Base-by-base conservation (phyloP, 2,329 filamentous ascomycete genomes). In the Zelopaecilomyces penicillatus region DNA sequence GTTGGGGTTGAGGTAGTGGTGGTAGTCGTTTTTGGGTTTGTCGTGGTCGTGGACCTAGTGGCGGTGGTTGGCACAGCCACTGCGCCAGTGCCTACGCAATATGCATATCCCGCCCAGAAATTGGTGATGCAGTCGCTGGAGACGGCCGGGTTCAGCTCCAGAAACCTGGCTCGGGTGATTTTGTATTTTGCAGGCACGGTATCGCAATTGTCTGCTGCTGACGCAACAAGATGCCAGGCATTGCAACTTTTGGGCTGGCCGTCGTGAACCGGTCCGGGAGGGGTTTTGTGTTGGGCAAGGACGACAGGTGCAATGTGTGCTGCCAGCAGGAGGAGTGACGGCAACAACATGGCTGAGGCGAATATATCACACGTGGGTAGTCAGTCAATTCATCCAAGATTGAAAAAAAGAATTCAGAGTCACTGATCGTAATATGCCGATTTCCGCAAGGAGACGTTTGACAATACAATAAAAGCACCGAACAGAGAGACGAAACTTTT, bases 141-240 rank as follows among this genome's bases (percentile, higher is more conserved):
- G 10, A 61, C 50, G 11, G 46, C 53, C 5, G 58, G 57, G 34
- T 61, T 58, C 56, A 54, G 59, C 7, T 43, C 39, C n/a, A 54
- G 31, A 39, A 60, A 59, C 48, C 59, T 41, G 32, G 39, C 52
- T n/a, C 12, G 35, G 4, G 52, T 59, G 50, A 59, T 58, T 30
- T 39, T 42, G 31, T 50, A 55, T 40, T 50, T 45, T 12, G 38
- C 19, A n/a, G 29, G 29, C 9, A 55, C 46, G 7, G 47, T 46
- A n/a, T 39, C 27, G 48, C 55, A 57, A n/a, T 36, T 37, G 19
- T 56, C 54, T 39, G 52, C 54, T 10, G 19, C 19, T 19, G 32
- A 28, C 12, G 40, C 39, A 39, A 57, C 43, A 11, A 42, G 47
- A 34, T 52, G 46, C 43, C 42, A 55, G 6, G 33, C 38, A 46